Conservation (phyloP, 371 early-diverging fungal genomes). For the Rhizopus sp. region DNA sequence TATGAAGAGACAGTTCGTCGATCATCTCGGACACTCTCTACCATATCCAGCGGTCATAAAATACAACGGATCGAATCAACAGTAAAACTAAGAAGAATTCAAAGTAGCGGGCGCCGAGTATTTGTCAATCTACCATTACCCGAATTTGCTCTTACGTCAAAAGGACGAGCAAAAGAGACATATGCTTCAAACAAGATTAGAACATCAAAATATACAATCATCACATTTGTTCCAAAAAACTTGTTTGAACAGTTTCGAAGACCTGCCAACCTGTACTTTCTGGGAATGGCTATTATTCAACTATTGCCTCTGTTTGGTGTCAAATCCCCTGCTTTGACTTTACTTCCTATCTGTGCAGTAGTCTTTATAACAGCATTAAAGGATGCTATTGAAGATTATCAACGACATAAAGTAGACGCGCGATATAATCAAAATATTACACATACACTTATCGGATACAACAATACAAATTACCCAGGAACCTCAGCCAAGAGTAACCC, state of each 20-base stretch:
- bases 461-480: constrained; percentile 70
- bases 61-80: constrained; percentile 18
- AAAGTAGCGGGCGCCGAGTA: constrained; percentile 54
- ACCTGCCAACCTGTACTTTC: constrained; percentile 97
- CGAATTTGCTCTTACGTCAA: constrained; percentile 46
- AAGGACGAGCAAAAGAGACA: constrained; percentile 50
- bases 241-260: constrained; percentile 95
- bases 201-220: constrained; percentile 92
- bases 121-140: constrained; percentile 72
- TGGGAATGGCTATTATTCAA: constrained; percentile 91
- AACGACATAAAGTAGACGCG: constrained; percentile 89
- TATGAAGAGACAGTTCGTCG: background rate
- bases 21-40: background rate
- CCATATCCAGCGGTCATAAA: constrained; percentile 1
- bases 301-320: constrained; percentile 78
- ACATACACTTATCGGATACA: constrained; percentile 69
- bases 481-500: background rate
- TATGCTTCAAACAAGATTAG: constrained; percentile 71
- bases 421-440: constrained; percentile 81
- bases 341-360: constrained; percentile 88
- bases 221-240: constrained; percentile 95
- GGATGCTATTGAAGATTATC: constrained; percentile 96
- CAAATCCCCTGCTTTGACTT: constrained; percentile 73
- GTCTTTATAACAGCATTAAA: constrained; percentile 90
- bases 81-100: constrained; percentile 38